Conservation (phyloP, 306 rosid species). For the Vicia faba region DNA sequence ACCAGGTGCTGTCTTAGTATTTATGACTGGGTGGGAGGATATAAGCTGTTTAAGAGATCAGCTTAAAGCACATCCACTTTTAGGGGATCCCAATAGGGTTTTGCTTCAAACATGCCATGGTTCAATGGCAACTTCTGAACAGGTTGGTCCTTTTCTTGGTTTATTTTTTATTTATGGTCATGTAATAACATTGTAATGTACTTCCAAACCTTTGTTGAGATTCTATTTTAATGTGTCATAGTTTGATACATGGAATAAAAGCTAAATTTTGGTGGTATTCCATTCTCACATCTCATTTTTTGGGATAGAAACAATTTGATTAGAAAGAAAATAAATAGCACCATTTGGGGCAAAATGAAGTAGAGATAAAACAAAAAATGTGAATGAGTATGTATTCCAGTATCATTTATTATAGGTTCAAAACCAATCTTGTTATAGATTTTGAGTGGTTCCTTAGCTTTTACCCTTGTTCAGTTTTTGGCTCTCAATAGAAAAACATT, state of each 20-base stretch:
- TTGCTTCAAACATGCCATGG: conserved; percentile 93
- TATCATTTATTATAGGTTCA: conserved; percentile 2
- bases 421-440: background rate
- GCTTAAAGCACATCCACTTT: conserved; percentile 90
- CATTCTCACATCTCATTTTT: conserved; percentile 1
- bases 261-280: conserved; percentile 21
- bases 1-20: conserved; percentile 90
- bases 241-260: conserved; percentile 6
- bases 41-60: conserved; percentile 92
- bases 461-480: conserved; percentile 1
- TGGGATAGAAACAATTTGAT: conserved; percentile 11
- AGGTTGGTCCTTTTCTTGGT: conserved; percentile 56
- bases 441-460: conserved; percentile 1
- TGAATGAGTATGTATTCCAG: background rate
- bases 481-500: background rate
- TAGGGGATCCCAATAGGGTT: conserved; percentile 96
- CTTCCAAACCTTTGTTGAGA: conserved; percentile 2
- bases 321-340: conserved; percentile 5
- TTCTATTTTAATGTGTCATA: conserved; percentile 7
- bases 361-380: conserved; percentile 8
- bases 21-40: conserved; percentile 99
- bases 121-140: conserved; percentile 97
- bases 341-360: background rate
- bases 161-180: background rate
- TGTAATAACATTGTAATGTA: background rate